A percentile compares a stretch with the other conserved stretches of the same genome.
These are phyloP conservation scores for Trypanosomatidae sp. DNA, from an alignment of 208 protist genomes.

Conservation along the genomic window DNA sequence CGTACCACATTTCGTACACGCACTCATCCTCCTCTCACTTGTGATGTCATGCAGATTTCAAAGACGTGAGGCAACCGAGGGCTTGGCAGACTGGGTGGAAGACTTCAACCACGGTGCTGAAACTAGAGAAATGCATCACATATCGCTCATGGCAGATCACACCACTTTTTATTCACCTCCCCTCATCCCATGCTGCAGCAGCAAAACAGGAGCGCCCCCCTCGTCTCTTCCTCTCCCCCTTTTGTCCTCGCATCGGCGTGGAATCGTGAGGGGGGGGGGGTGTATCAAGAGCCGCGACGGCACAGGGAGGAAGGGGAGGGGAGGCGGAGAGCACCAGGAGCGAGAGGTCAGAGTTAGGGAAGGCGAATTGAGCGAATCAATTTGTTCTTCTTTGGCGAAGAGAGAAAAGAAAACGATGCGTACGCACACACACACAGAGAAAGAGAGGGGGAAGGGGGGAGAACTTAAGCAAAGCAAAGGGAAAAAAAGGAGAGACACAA, in stretches of 20 bases:
- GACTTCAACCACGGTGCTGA: neutral
- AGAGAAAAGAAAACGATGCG: neutral
- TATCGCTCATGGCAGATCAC: neutral
- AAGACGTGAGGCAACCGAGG: neutral
- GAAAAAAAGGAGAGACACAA: neutral
- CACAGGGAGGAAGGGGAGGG: neutral
- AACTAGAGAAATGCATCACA: neutral
- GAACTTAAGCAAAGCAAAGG: neutral
- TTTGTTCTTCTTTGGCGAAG: neutral
- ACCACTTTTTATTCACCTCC: neutral
- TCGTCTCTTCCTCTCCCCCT: neutral
- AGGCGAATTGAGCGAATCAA: neutral
- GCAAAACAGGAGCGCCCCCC: neutral
- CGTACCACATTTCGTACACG: neutral
- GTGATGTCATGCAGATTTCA: neutral
- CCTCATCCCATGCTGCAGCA: neutral
- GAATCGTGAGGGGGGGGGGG: neutral
- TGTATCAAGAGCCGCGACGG: neutral
- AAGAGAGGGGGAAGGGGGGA: neutral
- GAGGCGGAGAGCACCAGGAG: neutral
- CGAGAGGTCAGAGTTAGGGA: neutral
- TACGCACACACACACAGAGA: neutral
- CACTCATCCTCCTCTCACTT: neutral
- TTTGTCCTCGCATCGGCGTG: neutral
- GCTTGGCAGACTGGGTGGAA: neutral